phyloP scores from a whole-genome alignment of 2,329 filamentous ascomycete genomes.

The Sphaerostilbella broomeana region DNA sequence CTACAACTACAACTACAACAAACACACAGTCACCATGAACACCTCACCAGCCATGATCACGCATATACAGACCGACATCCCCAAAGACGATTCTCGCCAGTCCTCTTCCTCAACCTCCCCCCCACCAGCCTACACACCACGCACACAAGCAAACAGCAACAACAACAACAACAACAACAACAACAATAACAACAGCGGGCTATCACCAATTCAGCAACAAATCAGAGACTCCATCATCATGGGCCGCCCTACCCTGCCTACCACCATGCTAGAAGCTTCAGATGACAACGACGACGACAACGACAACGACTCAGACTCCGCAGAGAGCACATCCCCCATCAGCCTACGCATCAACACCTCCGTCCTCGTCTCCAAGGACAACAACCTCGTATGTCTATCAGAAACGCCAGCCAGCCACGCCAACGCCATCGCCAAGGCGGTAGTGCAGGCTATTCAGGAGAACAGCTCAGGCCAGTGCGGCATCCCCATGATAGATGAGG shows the following conservation, averaged over 20 bases:
- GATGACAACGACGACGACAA: conserved; percentile 16
- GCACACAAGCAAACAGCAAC: conserved; percentile 13
- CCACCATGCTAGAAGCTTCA: conserved; percentile 1
- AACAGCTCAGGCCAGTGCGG: conserved; percentile 33
- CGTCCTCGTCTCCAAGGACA: conserved; percentile 38
- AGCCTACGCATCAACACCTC: conserved; percentile 42
- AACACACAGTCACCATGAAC: conserved; percentile 7
- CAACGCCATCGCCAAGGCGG: conserved; percentile 36
- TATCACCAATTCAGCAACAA: conserved; percentile 14
- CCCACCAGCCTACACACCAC: conserved; percentile 27
- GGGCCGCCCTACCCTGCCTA: conserved; percentile 9
- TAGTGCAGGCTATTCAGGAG: conserved; percentile 39
- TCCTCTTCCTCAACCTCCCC: conserved; percentile 16
- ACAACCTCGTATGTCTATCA: conserved; percentile 42
- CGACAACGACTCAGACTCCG: conserved; percentile 14
- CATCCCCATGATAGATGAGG: conserved; percentile 41
- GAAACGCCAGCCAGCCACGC: conserved; percentile 34
- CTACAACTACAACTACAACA: background rate
- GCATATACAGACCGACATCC: conserved; percentile 4
- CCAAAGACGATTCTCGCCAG: conserved; percentile 17
- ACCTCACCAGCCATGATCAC: background rate
- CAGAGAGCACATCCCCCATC: conserved; percentile 32
- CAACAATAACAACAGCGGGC: too few species aligned
- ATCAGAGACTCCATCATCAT: conserved; percentile 9
- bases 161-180: too few species aligned